phyloP scores from a whole-genome alignment of 345 rosid species.

The Eucalyptus regnans region DNA sequence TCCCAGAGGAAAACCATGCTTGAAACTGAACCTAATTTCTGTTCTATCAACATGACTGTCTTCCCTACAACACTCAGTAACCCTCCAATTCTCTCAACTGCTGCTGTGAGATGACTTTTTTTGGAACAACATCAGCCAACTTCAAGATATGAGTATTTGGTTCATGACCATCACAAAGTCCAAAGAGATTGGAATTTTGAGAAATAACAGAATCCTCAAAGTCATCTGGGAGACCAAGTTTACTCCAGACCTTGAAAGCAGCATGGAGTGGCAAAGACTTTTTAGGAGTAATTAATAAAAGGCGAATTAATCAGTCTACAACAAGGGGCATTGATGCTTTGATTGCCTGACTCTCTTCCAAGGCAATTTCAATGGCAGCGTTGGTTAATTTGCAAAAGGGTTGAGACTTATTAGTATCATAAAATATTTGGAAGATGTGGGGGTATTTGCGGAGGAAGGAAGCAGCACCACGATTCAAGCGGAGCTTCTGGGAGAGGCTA shows the following conservation, averaged over 20 bases:
- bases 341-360: conserved; percentile 48
- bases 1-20: conserved; percentile 67
- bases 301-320: conserved; percentile 46
- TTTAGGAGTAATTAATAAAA: conserved; percentile 54
- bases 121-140: conserved; percentile 27
- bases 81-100: conserved; percentile 79
- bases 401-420: conserved; percentile 40
- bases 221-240: conserved; percentile 85
- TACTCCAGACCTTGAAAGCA: conserved; percentile 90
- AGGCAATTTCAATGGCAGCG: conserved; percentile 33
- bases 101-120: conserved; percentile 19
- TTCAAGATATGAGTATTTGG: conserved; percentile 60
- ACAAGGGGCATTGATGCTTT: conserved; percentile 27
- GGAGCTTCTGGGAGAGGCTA: conserved; percentile 76
- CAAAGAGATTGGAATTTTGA: conserved; percentile 37
- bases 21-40: conserved; percentile 45
- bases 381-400: conserved; percentile 62
- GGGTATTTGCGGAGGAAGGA: conserved; percentile 72
- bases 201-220: conserved; percentile 80
- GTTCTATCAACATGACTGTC: conserved; percentile 31
- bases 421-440: conserved; percentile 57
- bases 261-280: conserved; percentile 79
- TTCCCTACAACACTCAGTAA: conserved; percentile 53
- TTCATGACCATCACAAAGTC: conserved; percentile 46
- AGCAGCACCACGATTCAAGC: conserved; percentile 71